These are phyloP conservation scores for Alternaria panax DNA, from an alignment of 2,329 filamentous ascomycete species.

Conservation along the genomic window DNA sequence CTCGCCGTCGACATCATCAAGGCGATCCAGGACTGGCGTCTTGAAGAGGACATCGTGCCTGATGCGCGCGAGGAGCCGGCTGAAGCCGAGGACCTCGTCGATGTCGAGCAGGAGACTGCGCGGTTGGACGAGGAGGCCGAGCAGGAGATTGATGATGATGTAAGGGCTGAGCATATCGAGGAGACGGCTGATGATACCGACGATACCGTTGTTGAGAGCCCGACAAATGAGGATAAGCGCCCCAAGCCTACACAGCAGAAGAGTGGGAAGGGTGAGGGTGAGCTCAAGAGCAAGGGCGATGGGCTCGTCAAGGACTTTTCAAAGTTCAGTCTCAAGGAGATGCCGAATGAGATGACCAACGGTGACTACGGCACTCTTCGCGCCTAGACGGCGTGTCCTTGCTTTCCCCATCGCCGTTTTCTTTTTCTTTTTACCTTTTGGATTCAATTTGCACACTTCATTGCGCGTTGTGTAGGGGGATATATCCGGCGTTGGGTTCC, in stretches of 20 bases:
- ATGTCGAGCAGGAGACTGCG: slow-evolving; percentile 47
- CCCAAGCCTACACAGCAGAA: slow-evolving; percentile 4
- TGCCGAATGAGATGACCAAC: slow-evolving; percentile 41
- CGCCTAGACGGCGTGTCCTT: neutral
- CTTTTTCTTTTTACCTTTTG: neutral
- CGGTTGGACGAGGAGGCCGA: slow-evolving; percentile 44
- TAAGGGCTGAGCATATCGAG: slow-evolving; percentile 40
- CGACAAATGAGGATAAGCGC: slow-evolving; percentile 12
- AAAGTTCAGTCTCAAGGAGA: slow-evolving; percentile 37
- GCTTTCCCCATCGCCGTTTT: neutral
- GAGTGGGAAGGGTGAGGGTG: neutral
- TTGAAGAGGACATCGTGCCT: slow-evolving; percentile 58
- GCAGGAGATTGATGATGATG: slow-evolving; percentile 35
- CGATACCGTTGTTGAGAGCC: slow-evolving; percentile 36
- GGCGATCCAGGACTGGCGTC: slow-evolving; percentile 62
- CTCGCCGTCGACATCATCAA: slow-evolving; percentile 63
- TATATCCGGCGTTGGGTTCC: neutral
- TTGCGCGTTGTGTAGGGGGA: neutral
- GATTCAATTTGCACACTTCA: slow-evolving; percentile 13
- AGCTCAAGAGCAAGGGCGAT: slow-evolving; percentile 24
- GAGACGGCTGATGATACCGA: slow-evolving; percentile 26
- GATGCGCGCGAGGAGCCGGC: slow-evolving; percentile 57
- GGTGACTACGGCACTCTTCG: slow-evolving; percentile 41
- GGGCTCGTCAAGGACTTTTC: slow-evolving; percentile 32
- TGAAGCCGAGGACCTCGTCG: slow-evolving; percentile 48